Evolutionary conservation across 306 rosid species (phyloP).

Genomic region (Potentilla sterilis): DNA sequence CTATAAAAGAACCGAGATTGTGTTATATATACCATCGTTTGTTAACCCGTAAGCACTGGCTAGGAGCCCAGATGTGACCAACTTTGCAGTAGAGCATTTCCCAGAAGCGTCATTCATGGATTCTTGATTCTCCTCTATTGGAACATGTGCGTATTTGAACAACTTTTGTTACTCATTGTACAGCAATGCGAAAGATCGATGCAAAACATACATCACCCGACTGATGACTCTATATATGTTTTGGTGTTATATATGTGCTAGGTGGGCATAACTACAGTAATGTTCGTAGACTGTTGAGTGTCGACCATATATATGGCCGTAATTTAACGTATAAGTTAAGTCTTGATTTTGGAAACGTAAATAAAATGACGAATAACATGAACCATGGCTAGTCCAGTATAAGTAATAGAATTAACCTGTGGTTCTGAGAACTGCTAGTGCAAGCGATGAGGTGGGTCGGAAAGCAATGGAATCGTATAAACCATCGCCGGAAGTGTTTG

Average conservation of each 20-base stretch:
- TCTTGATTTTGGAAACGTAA: too few species aligned
- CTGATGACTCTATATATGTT: too few species aligned
- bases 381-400: neutral
- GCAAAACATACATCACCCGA: too few species aligned
- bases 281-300: too few species aligned
- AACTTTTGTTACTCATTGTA: too few species aligned
- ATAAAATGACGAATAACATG: too few species aligned
- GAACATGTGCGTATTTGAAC: too few species aligned
- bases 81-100: slow-evolving; percentile 47
- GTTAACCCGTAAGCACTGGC: slow-evolving; percentile 58
- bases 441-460: slow-evolving; percentile 44
- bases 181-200: too few species aligned
- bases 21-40: slow-evolving; percentile 41
- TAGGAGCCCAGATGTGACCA: slow-evolving; percentile 30
- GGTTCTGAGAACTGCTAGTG: slow-evolving; percentile 42
- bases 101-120: slow-evolving; percentile 37
- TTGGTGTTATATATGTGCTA: too few species aligned
- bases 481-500: slow-evolving; percentile 51
- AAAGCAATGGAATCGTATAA: slow-evolving; percentile 61
- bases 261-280: too few species aligned
- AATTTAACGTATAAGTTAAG: too few species aligned
- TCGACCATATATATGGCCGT: too few species aligned
- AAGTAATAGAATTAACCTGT: slow-evolving; percentile 32
- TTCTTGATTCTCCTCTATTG: slow-evolving; percentile 64
- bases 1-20: neutral